phyloP scores from a whole-genome alignment of 345 rosid genomes.

The Firmiana major region DNA sequence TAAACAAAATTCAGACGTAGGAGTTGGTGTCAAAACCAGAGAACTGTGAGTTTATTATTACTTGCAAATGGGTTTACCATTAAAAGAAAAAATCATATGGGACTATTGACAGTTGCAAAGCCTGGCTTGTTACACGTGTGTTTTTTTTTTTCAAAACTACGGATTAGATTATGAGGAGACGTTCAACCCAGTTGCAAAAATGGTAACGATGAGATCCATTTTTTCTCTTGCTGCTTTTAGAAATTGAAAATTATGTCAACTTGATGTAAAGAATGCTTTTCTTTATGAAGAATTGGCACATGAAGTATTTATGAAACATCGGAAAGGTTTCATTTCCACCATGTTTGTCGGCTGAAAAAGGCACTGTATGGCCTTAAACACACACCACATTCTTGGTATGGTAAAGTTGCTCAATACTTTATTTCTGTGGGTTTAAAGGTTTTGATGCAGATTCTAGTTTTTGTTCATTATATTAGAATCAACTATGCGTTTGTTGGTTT shows the following conservation, averaged over 20 bases:
- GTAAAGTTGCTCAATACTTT: slow-evolving; percentile 3
- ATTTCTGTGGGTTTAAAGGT: slow-evolving; percentile 1
- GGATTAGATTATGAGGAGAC: background rate
- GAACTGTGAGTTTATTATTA: background rate
- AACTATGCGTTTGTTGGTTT: background rate
- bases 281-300: background rate
- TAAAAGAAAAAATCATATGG: background rate
- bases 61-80: background rate
- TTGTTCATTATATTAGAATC: background rate
- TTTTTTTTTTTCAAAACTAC: background rate
- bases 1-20: background rate
- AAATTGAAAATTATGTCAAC: background rate
- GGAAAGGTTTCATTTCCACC: background rate
- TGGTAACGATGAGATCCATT: background rate
- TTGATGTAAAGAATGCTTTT: background rate
- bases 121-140: background rate
- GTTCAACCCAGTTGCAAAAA: background rate
- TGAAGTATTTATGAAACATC: slow-evolving; percentile 1
- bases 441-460: background rate
- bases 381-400: background rate
- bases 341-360: background rate
- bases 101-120: background rate
- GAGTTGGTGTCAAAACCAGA: background rate
- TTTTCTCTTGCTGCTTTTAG: background rate
- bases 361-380: background rate